Percentiles rank a stretch among this genome's conserved stretches.
Conservation (phyloP, 2,329 filamentous ascomycete genomes). For the Alternaria viburni region DNA sequence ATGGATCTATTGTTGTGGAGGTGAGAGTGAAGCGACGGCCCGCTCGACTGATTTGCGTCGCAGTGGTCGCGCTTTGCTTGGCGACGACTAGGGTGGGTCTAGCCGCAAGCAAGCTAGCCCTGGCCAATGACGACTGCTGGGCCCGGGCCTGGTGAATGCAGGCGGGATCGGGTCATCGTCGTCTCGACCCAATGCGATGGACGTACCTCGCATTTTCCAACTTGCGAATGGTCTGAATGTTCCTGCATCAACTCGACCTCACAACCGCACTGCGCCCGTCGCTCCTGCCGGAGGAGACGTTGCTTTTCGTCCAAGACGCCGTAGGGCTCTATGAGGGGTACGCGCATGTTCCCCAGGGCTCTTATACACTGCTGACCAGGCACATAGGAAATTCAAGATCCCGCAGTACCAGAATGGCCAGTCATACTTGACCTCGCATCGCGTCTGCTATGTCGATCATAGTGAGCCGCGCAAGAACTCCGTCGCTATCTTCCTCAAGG, state of each 20-base stretch:
- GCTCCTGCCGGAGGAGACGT: constrained; percentile 89
- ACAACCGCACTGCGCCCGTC: constrained; percentile 94
- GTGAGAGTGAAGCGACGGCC: constrained; percentile 28
- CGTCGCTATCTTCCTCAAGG: constrained; percentile 83
- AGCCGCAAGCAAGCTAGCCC: constrained; percentile 13
- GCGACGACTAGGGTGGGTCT: constrained; percentile 4
- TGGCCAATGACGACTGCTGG: constrained; percentile 25
- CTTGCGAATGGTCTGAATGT: constrained; percentile 73
- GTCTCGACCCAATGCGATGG: constrained; percentile 13
- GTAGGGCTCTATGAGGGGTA: constrained; percentile 98
- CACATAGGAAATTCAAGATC: constrained; percentile 86
- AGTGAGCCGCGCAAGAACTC: constrained; percentile 84
- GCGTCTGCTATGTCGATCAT: constrained; percentile 93
- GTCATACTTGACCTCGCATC: constrained; percentile 94
- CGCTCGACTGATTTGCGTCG: constrained; percentile 17
- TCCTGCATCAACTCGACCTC: constrained; percentile 92
- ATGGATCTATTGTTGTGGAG: constrained; percentile 7
- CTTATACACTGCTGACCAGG: constrained; percentile 17
- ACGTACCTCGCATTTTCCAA: constrained; percentile 18
- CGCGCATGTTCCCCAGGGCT: constrained; percentile 43
- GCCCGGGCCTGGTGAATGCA: constrained; percentile 19
- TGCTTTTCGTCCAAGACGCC: constrained; percentile 96
- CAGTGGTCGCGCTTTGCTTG: constrained; percentile 9
- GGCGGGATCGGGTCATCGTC: constrained; percentile 4
- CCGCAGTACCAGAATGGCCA: constrained; percentile 93